Conservation (phyloP, 139 green algal species). For the Chlamydomonas applanata region DNA sequence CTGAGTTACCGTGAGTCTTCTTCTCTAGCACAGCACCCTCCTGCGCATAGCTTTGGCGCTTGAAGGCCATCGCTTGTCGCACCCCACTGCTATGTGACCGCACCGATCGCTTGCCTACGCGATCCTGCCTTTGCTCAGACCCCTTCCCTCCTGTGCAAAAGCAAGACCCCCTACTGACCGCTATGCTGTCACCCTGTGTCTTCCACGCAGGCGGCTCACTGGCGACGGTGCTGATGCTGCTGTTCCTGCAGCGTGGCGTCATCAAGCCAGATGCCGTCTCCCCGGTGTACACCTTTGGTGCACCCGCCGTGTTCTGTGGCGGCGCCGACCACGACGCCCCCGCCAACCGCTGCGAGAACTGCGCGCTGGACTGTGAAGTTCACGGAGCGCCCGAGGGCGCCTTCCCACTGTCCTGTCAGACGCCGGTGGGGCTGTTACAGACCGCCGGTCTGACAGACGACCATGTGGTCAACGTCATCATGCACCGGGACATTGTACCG, state of each 20-base stretch:
- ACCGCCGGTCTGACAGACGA: constrained; percentile 38
- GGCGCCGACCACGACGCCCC: constrained; percentile 15
- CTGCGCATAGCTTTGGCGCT: too few species aligned
- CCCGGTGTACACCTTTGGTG: constrained; percentile 91
- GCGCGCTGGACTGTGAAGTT: not conserved
- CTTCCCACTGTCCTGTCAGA: not conserved
- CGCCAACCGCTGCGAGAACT: not conserved
- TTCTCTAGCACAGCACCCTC: too few species aligned
- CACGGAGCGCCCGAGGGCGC: too few species aligned
- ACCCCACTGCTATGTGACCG: too few species aligned
- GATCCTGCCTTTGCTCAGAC: too few species aligned
- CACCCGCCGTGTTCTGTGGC: constrained; percentile 88
- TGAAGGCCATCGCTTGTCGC: too few species aligned
- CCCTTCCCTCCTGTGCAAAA: too few species aligned
- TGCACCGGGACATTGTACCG: constrained; percentile 95
- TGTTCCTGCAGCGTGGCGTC: constrained; percentile 79
- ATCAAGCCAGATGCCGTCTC: constrained; percentile 52
- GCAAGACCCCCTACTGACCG: too few species aligned
- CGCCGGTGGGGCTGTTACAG: constrained; percentile 23
- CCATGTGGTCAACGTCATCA: constrained; percentile 85
- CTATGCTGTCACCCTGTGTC: too few species aligned
- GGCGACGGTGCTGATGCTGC: constrained; percentile 83
- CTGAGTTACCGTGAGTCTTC: too few species aligned
- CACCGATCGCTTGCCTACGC: too few species aligned
- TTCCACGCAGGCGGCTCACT: constrained; percentile 77